Percentiles rank a stretch among this genome's conserved stretches.
These are phyloP conservation scores for Sugiyamaella valdiviana DNA, from an alignment of 805 yeast genomes.

Conservation along the genomic window DNA sequence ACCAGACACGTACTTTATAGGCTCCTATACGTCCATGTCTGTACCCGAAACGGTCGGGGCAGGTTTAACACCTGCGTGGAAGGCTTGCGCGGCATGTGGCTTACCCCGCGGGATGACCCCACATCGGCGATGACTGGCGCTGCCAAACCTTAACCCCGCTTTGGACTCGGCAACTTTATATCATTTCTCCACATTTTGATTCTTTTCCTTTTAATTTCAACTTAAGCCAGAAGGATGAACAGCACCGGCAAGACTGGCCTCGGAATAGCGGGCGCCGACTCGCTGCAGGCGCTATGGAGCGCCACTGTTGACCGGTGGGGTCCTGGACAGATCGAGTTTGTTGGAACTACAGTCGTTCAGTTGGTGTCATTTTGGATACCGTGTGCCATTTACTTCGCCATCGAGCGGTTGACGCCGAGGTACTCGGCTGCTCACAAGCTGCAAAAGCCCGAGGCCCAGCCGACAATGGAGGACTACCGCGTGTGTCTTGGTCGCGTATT, in stretches of 20 bases:
- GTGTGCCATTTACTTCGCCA: constrained; percentile 7
- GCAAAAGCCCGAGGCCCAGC: constrained; percentile 12
- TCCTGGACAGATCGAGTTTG: constrained; percentile 2
- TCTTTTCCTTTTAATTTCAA: no score
- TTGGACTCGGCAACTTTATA: no score
- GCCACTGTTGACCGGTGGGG: not conserved
- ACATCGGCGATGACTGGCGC: no score
- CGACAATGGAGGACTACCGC: constrained; percentile 10
- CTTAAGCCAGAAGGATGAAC: not conserved
- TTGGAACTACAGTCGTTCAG: constrained; percentile 7
- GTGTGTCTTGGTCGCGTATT: constrained; percentile 10
- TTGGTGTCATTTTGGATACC: constrained; percentile 15
- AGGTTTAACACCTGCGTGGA: no score
- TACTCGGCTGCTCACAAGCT: constrained; percentile 14
- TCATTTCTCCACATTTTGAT: not conserved
- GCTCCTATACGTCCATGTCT: no score
- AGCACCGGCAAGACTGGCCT: not conserved
- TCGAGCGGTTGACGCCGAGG: constrained; percentile 10
- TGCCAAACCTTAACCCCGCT: no score
- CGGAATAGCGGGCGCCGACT: not conserved
- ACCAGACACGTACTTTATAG: no score
- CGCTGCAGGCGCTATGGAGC: not conserved
- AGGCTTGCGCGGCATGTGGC: no score
- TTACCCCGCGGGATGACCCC: no score
- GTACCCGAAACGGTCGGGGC: no score